A percentile compares a stretch with the other conserved stretches of the same genome.
phyloP scores from a whole-genome alignment of 2,329 filamentous ascomycete species.

The Neonectria sp. region DNA sequence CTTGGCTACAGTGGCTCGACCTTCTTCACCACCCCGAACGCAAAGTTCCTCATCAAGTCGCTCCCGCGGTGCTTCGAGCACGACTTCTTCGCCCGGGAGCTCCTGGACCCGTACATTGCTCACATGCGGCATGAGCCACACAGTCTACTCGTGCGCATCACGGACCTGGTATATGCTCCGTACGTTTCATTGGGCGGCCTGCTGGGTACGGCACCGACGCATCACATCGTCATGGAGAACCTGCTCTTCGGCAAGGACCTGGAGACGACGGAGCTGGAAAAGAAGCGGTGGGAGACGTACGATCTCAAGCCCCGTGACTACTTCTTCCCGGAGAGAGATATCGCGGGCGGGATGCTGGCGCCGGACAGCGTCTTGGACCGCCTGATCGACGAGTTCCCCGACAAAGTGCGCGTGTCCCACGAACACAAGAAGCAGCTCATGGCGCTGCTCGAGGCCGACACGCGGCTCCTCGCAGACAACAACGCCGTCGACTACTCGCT shows the following conservation, averaged over 20 bases:
- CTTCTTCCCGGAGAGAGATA: slow-evolving; percentile 82
- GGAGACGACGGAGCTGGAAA: slow-evolving; percentile 53
- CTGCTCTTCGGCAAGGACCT: slow-evolving; percentile 73
- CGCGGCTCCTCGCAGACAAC: slow-evolving; percentile 70
- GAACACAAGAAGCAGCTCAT: slow-evolving; percentile 71
- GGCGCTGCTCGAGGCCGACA: slow-evolving; percentile 71
- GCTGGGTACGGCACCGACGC: slow-evolving; percentile 74
- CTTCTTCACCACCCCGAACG: slow-evolving; percentile 78
- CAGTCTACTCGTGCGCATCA: slow-evolving; percentile 79
- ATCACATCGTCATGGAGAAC: slow-evolving; percentile 87
- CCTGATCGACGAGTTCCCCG: slow-evolving; percentile 77
- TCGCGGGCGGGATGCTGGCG: slow-evolving; percentile 74
- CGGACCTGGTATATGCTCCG: slow-evolving; percentile 74
- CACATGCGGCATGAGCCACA: slow-evolving; percentile 74
- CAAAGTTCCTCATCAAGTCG: slow-evolving; percentile 80
- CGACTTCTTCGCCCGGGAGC: slow-evolving; percentile 76
- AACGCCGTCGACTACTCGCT: slow-evolving; percentile 84
- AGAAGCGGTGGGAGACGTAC: slow-evolving; percentile 75
- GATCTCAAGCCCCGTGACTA: slow-evolving; percentile 83
- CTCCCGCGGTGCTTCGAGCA: slow-evolving; percentile 79
- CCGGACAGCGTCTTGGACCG: slow-evolving; percentile 76
- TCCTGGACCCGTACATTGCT: slow-evolving; percentile 74
- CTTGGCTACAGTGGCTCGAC: slow-evolving; percentile 84
- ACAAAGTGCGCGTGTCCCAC: slow-evolving; percentile 72
- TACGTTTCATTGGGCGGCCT: slow-evolving; percentile 71